These are phyloP conservation scores for Calonectria ilicicola DNA, from an alignment of 2,329 filamentous ascomycete genomes.

Conservation along the genomic window DNA sequence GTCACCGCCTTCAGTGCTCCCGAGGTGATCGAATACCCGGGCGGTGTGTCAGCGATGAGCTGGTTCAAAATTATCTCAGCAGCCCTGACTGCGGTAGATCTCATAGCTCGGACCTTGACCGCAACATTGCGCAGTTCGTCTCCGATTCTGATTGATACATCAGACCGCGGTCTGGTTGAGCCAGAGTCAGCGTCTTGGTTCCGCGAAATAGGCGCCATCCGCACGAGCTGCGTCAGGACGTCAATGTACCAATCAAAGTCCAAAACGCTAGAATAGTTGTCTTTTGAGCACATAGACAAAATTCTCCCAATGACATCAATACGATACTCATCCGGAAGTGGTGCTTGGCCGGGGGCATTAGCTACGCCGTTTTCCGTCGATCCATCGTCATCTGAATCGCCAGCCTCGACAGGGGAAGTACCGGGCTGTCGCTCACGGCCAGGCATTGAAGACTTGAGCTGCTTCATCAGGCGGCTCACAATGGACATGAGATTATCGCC, in stretches of 20 bases:
- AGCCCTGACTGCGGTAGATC: constrained; percentile 83
- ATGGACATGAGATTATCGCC: constrained; percentile 86
- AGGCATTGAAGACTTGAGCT: constrained; percentile 77
- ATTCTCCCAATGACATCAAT: constrained; percentile 86
- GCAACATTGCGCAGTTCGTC: constrained; percentile 90
- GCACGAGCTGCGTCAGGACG: constrained; percentile 86
- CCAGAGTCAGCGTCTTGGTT: constrained; percentile 52
- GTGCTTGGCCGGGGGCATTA: constrained; percentile 52
- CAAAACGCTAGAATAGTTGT: constrained; percentile 85
- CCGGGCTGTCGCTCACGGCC: constrained; percentile 58
- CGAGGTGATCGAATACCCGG: constrained; percentile 67
- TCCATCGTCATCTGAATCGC: constrained; percentile 64
- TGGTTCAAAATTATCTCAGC: constrained; percentile 81
- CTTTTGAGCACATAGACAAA: constrained; percentile 87
- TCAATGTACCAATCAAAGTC: constrained; percentile 99
- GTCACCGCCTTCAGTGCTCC: constrained; percentile 80
- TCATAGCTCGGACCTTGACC: constrained; percentile 88
- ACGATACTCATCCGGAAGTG: constrained; percentile 87
- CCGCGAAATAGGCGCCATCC: constrained; percentile 70
- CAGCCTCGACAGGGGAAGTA: constrained; percentile 59
- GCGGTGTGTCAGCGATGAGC: constrained; percentile 62
- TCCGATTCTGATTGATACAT: constrained; percentile 79
- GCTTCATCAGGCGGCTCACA: constrained; percentile 87
- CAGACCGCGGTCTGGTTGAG: constrained; percentile 46
- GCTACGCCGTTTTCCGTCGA: constrained; percentile 51